Evolutionary conservation across 805 yeast genomes (phyloP).

Genomic region (Saccharomycopsis lassenensis): DNA sequence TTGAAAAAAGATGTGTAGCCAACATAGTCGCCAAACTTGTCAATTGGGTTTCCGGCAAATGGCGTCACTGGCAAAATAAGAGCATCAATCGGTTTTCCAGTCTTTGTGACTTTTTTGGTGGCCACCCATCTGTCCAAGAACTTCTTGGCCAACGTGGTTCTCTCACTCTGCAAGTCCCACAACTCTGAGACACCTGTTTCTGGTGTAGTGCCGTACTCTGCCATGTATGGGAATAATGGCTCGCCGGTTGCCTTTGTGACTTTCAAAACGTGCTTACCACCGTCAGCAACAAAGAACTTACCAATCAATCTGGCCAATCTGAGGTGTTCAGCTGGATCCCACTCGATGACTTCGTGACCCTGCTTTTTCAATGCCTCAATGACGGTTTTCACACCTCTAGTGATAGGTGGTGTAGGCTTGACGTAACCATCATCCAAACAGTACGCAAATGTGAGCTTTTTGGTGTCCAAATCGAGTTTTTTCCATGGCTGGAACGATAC

Average conservation of each 20-base stretch:
- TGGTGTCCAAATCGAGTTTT: constrained; percentile 18
- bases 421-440: constrained; percentile 34
- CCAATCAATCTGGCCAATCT: constrained; percentile 22
- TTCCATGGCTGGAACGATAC: constrained; percentile 43
- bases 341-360: constrained; percentile 35
- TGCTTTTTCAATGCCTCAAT: constrained; percentile 22
- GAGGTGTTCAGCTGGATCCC: constrained; percentile 27
- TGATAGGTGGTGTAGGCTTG: constrained; percentile 47
- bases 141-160: constrained; percentile 25
- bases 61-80: constrained; percentile 38
- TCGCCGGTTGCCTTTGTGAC: constrained; percentile 26
- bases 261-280: constrained; percentile 25
- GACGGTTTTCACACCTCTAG: constrained; percentile 31
- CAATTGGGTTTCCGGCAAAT: constrained; percentile 28
- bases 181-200: constrained; percentile 23
- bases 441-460: constrained; percentile 36
- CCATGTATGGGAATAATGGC: constrained; percentile 22
- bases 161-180: constrained; percentile 27
- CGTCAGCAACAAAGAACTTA: constrained; percentile 27
- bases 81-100: constrained; percentile 34
- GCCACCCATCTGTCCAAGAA: constrained; percentile 23
- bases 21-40: constrained; percentile 24
- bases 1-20: constrained; percentile 35
- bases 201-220: constrained; percentile 22
- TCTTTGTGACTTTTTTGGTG: constrained; percentile 27